Evolutionary conservation across 2,329 filamentous ascomycete species (phyloP).

Genomic region (Colletotrichum ledebouriae): DNA sequence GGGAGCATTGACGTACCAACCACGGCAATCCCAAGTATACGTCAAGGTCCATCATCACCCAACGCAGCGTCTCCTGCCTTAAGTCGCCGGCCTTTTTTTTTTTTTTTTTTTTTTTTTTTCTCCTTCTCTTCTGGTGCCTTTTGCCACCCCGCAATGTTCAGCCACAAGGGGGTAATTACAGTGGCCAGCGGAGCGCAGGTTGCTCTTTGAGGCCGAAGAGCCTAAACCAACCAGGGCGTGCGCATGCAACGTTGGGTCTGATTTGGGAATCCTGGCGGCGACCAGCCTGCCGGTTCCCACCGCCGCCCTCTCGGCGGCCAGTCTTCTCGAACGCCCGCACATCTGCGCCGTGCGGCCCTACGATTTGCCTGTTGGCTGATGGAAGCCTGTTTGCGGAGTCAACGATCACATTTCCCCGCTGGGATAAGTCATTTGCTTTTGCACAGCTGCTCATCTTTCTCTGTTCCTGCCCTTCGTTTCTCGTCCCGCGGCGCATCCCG

Average conservation of each 20-base stretch:
- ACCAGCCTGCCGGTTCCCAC: constrained; percentile 42
- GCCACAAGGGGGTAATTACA: no score
- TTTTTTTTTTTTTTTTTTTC: not conserved
- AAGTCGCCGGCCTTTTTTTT: not conserved
- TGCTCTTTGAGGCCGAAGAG: not conserved
- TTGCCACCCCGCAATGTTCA: no score
- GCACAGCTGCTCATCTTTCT: constrained; percentile 1
- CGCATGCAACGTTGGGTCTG: constrained; percentile 21
- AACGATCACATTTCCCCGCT: constrained; percentile 30
- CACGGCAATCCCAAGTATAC: constrained; percentile 6
- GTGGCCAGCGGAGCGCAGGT: not conserved
- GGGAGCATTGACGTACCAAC: not conserved
- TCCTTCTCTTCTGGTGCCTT: no score
- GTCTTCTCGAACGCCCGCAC: constrained; percentile 42
- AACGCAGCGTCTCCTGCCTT: no score
- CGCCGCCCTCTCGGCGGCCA: constrained; percentile 30
- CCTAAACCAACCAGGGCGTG: constrained; percentile 1
- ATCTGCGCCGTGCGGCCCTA: constrained; percentile 39
- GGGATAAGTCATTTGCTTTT: constrained; percentile 20
- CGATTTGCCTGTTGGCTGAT: constrained; percentile 41
- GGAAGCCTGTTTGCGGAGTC: constrained; percentile 36
- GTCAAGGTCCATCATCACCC: not conserved
- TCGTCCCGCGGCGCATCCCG: constrained; percentile 1
- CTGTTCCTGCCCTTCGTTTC: not conserved
- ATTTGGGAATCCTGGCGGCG: constrained; percentile 32